phyloP scores from a whole-genome alignment of 169 alveolate species.

The Eimeria brunetti region DNA sequence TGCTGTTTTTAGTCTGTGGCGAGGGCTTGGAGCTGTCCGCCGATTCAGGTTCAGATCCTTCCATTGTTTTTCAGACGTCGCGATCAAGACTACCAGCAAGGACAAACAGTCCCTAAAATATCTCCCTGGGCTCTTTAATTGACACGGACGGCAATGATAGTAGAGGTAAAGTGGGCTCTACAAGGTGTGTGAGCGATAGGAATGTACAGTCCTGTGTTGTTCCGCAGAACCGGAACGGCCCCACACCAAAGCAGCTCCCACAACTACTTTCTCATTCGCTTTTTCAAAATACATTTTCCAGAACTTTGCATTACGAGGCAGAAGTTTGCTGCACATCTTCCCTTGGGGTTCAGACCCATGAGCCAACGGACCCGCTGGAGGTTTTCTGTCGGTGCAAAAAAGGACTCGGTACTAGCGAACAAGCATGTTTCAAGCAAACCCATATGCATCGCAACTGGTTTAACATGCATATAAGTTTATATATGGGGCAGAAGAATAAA shows the following conservation, averaged over 20 bases:
- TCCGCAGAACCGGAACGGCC: constrained; percentile 3
- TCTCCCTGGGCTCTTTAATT: background rate
- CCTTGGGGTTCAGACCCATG: background rate
- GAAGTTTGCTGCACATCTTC: background rate
- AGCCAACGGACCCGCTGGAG: background rate
- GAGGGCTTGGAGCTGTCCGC: constrained; percentile 29
- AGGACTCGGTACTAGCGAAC: background rate
- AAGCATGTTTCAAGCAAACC: background rate
- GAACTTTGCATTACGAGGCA: background rate
- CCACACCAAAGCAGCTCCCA: background rate
- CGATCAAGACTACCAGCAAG: no score
- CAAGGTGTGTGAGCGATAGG: background rate
- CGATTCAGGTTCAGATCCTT: constrained; percentile 8
- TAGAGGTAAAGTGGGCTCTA: background rate
- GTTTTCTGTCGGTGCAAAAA: background rate
- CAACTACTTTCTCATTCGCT: background rate
- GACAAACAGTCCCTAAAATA: background rate
- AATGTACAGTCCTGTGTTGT: background rate
- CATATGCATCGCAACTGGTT: background rate
- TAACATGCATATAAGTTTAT: background rate
- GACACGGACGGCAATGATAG: background rate
- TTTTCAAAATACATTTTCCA: background rate
- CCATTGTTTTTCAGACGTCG: background rate
- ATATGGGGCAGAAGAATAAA: background rate
- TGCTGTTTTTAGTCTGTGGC: background rate